Evolutionary conservation across 2,329 filamentous ascomycete genomes (phyloP), one percentile per base, ranked within the genome.

Genomic region (Exophiala calicioides): DNA sequence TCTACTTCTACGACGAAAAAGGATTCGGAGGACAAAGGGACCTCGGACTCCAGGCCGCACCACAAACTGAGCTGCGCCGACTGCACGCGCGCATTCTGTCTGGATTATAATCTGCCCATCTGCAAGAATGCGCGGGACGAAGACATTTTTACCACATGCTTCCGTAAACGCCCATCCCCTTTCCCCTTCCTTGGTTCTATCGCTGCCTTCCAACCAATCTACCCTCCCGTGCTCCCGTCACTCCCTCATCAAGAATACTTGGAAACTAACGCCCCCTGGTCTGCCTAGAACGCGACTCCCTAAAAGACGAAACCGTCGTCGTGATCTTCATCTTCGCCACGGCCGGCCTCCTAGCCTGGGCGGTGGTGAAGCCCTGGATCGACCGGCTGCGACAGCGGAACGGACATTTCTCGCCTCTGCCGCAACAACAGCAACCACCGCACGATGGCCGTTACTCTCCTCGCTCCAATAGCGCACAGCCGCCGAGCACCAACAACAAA

Each of bases 61-160:
- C 62, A 66, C 23, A 63, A 68, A 7, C 62, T 76, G 39, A 81
- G 74, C 18, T 86, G 82, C 64, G 80, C 75, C 45, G 82, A 85
- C 62, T 86, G 82, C 65, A 86, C 81, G 58, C 79, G 82, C 51
- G 77, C 80, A 56, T 85, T 84, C 66, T 86, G 82, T 60, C 65
- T 84, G 30, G 73, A 75, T 44, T 84, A 84, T 56, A 74, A 80
- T 41, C 68, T 82, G 36, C 78, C 79, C 1, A 81, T 59, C 41
- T 85, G 82, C 60, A 77, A 81, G 53, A 75, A 71, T 23, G 79
- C 76, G 15, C 79, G 77, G 57, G 80, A 82, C 58, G 80, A 82
- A 36, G 80, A 84, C 58, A 76, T 86, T 3, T 75, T 80, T 48
- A 81, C 82, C 4, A 81, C 78, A 7, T 86, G 82, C 66, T 85